Percentiles rank a stretch among this genome's conserved stretches.
These are phyloP conservation scores for Castanea mollissima DNA, from an alignment of 306 rosid species.

Conservation along the genomic window DNA sequence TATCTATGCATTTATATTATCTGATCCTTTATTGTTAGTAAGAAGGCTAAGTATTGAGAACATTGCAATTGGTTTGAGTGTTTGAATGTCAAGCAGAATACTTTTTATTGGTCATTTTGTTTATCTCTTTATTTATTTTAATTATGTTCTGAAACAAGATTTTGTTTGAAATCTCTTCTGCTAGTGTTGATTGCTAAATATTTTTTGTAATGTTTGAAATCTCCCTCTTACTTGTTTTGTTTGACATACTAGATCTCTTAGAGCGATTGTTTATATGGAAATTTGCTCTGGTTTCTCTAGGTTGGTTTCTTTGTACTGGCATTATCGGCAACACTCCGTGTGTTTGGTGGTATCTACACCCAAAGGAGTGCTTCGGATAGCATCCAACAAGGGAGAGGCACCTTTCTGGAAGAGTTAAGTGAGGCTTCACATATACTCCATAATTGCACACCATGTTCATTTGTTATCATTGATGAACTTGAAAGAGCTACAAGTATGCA, in stretches of 20 bases:
- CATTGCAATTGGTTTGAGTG: neutral
- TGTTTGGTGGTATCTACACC: conserved; percentile 72
- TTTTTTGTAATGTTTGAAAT: conserved; percentile 5
- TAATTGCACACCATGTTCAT: conserved; percentile 61
- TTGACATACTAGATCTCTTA: conserved; percentile 16
- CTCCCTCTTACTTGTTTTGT: neutral
- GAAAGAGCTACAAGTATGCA: conserved; percentile 98
- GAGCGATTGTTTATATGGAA: conserved; percentile 23
- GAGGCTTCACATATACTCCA: conserved; percentile 81
- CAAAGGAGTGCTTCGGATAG: conserved; percentile 97
- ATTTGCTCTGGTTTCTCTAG: conserved; percentile 50
- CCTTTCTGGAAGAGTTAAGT: conserved; percentile 86
- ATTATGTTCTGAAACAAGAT: neutral
- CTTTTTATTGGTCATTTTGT: neutral
- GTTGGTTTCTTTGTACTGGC: conserved; percentile 96
- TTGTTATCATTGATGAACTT: conserved; percentile 89
- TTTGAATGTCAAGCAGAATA: neutral
- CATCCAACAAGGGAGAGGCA: conserved; percentile 90
- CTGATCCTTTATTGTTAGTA: neutral
- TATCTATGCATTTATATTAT: conserved; percentile 29
- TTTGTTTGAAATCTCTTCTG: neutral
- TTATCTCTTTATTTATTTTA: neutral
- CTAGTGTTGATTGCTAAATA: conserved; percentile 7
- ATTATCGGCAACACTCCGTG: conserved; percentile 72
- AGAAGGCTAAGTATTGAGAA: conserved; percentile 15